Percentiles rank a stretch among this genome's conserved stretches.
These are phyloP conservation scores for Ophiosphaerella korrae DNA, from an alignment of 2,329 filamentous ascomycete species.

Conservation along the genomic window DNA sequence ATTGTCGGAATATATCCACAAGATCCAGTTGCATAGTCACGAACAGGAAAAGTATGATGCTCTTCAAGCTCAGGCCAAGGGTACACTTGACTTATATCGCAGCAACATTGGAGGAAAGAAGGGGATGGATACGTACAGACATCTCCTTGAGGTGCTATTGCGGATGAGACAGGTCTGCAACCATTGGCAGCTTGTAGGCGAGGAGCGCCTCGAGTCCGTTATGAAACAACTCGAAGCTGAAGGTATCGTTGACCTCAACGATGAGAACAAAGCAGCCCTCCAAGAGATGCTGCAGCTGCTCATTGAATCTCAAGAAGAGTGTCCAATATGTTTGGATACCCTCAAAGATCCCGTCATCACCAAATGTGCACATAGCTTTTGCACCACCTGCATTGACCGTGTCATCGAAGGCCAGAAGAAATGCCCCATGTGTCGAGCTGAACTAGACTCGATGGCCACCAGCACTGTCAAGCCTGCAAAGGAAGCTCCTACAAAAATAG, in stretches of 20 bases:
- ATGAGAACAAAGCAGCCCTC: conserved; percentile 72
- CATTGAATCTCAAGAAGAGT: conserved; percentile 82
- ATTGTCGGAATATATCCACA: conserved; percentile 78
- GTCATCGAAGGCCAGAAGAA: conserved; percentile 77
- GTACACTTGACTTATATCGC: conserved; percentile 67
- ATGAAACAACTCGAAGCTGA: conserved; percentile 71
- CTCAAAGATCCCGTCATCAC: conserved; percentile 80
- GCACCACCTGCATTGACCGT: conserved; percentile 72
- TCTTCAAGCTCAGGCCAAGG: conserved; percentile 72
- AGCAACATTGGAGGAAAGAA: conserved; percentile 48
- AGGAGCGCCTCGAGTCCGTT: conserved; percentile 71
- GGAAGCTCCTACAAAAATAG: conserved; percentile 47
- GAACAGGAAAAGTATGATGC: conserved; percentile 80
- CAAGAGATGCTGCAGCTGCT: conserved; percentile 76
- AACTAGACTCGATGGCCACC: conserved; percentile 54
- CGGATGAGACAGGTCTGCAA: conserved; percentile 86
- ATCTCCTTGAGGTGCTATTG: conserved; percentile 79
- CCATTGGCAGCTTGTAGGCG: conserved; percentile 82
- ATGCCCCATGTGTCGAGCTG: conserved; percentile 82
- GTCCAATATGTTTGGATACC: conserved; percentile 77
- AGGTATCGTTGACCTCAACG: conserved; percentile 70
- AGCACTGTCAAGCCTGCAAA: conserved; percentile 70
- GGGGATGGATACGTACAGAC: conserved; percentile 63
- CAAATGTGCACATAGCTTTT: conserved; percentile 82
- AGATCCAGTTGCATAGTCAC: conserved; percentile 72